These are phyloP conservation scores for Ottelia alismoides DNA, from an alignment of 106 monocot genomes.

Conservation along the genomic window DNA sequence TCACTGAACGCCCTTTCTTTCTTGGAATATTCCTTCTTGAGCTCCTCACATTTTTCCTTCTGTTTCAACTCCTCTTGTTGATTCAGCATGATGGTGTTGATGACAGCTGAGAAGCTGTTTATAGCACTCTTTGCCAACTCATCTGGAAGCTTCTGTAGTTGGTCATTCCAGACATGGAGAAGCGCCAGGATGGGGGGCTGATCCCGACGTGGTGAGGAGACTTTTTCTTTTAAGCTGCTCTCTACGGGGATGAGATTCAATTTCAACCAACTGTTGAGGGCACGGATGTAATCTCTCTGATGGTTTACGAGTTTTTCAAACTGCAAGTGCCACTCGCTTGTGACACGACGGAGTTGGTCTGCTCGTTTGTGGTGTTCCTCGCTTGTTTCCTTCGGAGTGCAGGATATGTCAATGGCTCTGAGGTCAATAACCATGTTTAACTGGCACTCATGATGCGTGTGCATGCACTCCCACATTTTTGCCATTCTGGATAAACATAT, in stretches of 20 bases:
- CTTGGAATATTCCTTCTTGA: constrained; percentile 24
- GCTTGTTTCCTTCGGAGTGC: constrained; percentile 44
- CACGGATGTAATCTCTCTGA: constrained; percentile 62
- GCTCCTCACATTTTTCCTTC: constrained; percentile 54
- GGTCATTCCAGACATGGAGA: constrained; percentile 63
- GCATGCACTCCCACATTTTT: constrained; percentile 78
- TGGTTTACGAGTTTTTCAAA: constrained; percentile 52
- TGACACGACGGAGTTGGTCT: constrained; percentile 30
- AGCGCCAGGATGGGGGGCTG: constrained; percentile 43
- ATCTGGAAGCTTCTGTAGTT: constrained; percentile 52
- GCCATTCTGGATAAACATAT: no score
- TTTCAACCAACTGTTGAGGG: constrained; percentile 65
- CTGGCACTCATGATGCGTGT: constrained; percentile 41
- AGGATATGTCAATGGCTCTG: constrained; percentile 26
- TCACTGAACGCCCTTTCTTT: constrained; percentile 51
- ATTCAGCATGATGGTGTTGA: constrained; percentile 29
- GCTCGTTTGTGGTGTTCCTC: constrained; percentile 38
- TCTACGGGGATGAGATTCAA: constrained; percentile 74
- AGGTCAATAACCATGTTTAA: constrained; percentile 24
- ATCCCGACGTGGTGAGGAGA: constrained; percentile 29
- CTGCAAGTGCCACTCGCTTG: constrained; percentile 34
- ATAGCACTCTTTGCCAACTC: constrained; percentile 39
- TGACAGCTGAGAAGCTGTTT: constrained; percentile 43
- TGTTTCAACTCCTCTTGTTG: constrained; percentile 68
- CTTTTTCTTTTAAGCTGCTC: constrained; percentile 66